phyloP scores from a whole-genome alignment of 768 basidiomycete genomes.

The Pleurotus salmoneostramineus region DNA sequence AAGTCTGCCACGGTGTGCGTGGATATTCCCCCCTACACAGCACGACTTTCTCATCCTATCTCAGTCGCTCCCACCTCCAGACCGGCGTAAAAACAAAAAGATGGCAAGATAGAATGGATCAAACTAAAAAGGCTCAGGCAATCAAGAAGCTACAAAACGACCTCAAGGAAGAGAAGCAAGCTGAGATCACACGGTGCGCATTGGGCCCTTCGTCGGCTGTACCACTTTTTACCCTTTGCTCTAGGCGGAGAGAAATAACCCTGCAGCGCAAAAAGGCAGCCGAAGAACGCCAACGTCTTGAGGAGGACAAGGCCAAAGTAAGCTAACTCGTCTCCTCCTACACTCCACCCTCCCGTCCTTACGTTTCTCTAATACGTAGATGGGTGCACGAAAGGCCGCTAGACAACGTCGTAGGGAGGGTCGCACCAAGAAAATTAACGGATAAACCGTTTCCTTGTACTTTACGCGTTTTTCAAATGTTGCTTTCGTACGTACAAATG shows the following conservation, averaged over 20 bases:
- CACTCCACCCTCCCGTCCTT: background rate
- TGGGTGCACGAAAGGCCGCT: constrained; percentile 78
- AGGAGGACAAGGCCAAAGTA: constrained; percentile 65
- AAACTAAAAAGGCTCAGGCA: constrained; percentile 60
- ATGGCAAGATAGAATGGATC: constrained; percentile 69
- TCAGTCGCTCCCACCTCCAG: constrained; percentile 67
- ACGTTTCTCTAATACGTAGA: constrained; percentile 27
- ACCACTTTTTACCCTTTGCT: constrained; percentile 2
- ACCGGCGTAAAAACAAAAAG: constrained; percentile 59
- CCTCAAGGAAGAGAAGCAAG: constrained; percentile 72
- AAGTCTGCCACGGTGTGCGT: constrained; percentile 51
- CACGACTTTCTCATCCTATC: constrained; percentile 10
- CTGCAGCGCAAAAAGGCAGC: constrained; percentile 66
- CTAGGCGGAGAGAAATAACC: constrained; percentile 64
- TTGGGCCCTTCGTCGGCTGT: background rate
- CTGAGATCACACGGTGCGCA: constrained; percentile 57
- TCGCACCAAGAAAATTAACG: constrained; percentile 77
- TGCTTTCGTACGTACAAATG: constrained; percentile 4
- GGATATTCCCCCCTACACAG: background rate
- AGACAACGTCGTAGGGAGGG: constrained; percentile 70
- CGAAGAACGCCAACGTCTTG: constrained; percentile 66
- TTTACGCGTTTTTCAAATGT: constrained; percentile 8
- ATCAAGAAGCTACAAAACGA: constrained; percentile 72
- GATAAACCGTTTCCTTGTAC: constrained; percentile 30
- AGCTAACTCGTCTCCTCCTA: constrained; percentile 8